A percentile compares a stretch with the other conserved stretches of the same genome.
Evolutionary conservation across 1,284 basidiomycete species (phyloP).

Genomic region (Rhodotorula sp.): DNA sequence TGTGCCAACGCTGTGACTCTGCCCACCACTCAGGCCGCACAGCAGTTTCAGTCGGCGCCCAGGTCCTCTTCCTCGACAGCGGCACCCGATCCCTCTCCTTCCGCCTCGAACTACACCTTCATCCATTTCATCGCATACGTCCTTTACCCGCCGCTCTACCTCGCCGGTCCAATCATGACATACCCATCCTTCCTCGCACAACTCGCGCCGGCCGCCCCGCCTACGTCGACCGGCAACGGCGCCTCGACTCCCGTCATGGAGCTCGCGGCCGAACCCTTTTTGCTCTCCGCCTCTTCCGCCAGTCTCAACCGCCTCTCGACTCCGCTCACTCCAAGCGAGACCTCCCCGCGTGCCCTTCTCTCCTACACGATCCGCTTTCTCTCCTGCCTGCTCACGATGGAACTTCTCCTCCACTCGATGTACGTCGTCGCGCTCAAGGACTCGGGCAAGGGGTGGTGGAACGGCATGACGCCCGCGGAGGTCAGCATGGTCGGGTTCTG

Average conservation of each 20-base stretch:
- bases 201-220: conserved; percentile 40
- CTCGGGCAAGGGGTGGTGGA: conserved; percentile 50
- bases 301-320: background rate
- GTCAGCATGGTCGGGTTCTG: conserved; percentile 94
- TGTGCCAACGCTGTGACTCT: background rate
- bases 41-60: background rate
- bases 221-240: conserved; percentile 1
- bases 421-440: conserved; percentile 98
- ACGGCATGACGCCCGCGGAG: conserved; percentile 70
- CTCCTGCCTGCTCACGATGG: conserved; percentile 76
- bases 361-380: conserved; percentile 72
- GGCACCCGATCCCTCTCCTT: background rate
- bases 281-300: too few relatives aligned
- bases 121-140: conserved; percentile 69
- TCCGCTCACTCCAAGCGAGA: background rate
- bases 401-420: conserved; percentile 88
- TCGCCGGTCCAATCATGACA: conserved; percentile 93
- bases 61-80: background rate
- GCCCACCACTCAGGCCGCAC: background rate
- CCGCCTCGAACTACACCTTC: conserved; percentile 55
- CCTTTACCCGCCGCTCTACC: conserved; percentile 88
- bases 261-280: too few relatives aligned
- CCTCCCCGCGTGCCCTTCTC: conserved; percentile 50
- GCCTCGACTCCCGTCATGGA: conserved; percentile 20
- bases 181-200: conserved; percentile 95